Evolutionary conservation across 2,329 filamentous ascomycete genomes (phyloP), one percentile per base, ranked within the genome.

Genomic region (Fusarium sp.): DNA sequence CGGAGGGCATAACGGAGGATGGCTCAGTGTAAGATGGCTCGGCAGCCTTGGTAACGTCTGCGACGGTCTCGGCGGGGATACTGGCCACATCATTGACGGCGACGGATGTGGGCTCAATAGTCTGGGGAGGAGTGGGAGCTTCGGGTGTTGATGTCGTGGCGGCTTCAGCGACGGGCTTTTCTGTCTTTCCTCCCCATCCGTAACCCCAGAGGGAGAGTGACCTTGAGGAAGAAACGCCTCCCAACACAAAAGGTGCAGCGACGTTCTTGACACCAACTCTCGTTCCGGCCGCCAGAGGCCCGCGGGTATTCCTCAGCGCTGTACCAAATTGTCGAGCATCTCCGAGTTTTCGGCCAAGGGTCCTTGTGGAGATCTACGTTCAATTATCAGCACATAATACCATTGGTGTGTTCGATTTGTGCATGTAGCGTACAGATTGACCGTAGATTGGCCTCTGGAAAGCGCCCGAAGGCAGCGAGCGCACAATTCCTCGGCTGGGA

Each of bases 401-500:
- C 36, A 62, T 63, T 69, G 56, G 31, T 39, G 15, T 28, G 20
- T 10, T 13, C 2, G 11, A 18, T 17, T 31, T 20, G 13, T 3
- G 18, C 18, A 28, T 7, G 34, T 10, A 18, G 63, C 76, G 33
- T 74, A 81, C 78, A 22, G 72, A 69, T 74, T 74, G 76, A 56
- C 63, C 71, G 17, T 71, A 70, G 28, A 77, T 45, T 55, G 75
- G 77, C 69, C 75, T 78, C 66, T 76, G 75, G 40, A 75, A 48
- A 54, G 75, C 73, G 66, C 72, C 68, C 42, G 79, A 77, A 66
- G 80, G 77, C 58, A 81, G 65, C 54, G 80, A 79, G 68, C 80
- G 79, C 71, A 78, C 76, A 72, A 82, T 77, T 74, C 81, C 82
- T 81, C 81, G 81, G 66, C 82, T 83, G 59, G 81, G 81, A 74